Evolutionary conservation across 1,284 basidiomycete genomes (phyloP).

Genomic region (Sanguinoderma infundibulare): DNA sequence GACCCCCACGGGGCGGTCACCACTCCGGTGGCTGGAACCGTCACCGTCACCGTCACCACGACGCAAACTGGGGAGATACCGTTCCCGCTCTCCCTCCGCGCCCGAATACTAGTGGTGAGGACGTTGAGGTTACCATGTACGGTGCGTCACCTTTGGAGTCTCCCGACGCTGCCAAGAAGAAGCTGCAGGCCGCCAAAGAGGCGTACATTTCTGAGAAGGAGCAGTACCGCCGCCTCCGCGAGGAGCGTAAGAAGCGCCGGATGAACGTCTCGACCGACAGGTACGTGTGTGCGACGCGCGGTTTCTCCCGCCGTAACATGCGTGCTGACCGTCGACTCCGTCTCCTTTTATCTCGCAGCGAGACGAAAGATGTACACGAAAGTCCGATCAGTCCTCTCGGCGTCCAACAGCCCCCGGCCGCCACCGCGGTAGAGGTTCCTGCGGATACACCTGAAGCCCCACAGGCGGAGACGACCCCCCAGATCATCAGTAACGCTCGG

Average conservation of each 20-base stretch:
- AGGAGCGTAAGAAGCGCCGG: constrained; percentile 47
- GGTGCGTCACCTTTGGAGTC: constrained; percentile 30
- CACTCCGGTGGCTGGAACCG: constrained; percentile 5
- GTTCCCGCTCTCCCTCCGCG: constrained; percentile 16
- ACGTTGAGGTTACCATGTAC: constrained; percentile 29
- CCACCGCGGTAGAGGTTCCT: not conserved
- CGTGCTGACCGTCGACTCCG: constrained; percentile 18
- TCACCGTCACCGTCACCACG: constrained; percentile 9
- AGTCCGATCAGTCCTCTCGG: constrained; percentile 12
- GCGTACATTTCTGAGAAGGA: constrained; percentile 73
- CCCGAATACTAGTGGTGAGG: constrained; percentile 4
- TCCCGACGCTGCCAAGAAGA: constrained; percentile 52
- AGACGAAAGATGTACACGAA: constrained; percentile 21
- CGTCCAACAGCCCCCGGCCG: constrained; percentile 11
- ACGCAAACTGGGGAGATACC: constrained; percentile 20
- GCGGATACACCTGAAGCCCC: constrained; percentile 3
- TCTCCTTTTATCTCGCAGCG: constrained; percentile 1
- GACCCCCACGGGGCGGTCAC: constrained; percentile 7
- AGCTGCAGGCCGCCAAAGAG: constrained; percentile 69
- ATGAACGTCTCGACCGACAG: constrained; percentile 37
- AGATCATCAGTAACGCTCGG: constrained; percentile 62
- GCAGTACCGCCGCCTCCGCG: constrained; percentile 61
- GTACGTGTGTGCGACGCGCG: constrained; percentile 27
- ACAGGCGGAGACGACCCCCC: constrained; percentile 21
- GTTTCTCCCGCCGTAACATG: constrained; percentile 6